These are phyloP conservation scores for Colletotrichum noveboracense DNA, from an alignment of 2,329 filamentous ascomycete genomes.

Conservation along the genomic window DNA sequence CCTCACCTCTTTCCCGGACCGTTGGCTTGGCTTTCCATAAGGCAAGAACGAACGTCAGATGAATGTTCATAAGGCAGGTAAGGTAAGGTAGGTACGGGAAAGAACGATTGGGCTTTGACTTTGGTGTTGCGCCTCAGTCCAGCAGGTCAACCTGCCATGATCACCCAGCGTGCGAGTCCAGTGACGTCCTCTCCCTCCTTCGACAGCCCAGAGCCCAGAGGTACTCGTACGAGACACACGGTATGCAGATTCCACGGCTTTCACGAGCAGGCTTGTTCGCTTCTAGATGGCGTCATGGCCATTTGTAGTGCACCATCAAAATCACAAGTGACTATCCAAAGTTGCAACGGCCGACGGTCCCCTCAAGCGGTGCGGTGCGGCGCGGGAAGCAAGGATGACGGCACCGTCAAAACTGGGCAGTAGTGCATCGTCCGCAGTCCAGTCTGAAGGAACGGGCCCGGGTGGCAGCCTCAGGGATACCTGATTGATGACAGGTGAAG, in stretches of 20 bases:
- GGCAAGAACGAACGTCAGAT: not conserved
- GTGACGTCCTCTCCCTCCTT: not conserved
- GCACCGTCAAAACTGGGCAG: constrained; percentile 9
- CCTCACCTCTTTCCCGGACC: not conserved
- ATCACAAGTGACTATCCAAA: not conserved
- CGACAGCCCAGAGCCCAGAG: not conserved
- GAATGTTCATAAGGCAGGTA: not conserved
- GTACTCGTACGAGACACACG: not conserved
- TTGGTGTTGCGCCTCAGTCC: not conserved
- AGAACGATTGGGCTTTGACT: not conserved
- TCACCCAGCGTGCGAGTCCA: not conserved
- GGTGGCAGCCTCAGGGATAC: not conserved
- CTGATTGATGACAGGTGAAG: not conserved
- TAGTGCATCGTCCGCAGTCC: not conserved
- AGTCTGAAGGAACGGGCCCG: not conserved
- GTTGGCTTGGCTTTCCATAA: not conserved
- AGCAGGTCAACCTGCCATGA: not conserved
- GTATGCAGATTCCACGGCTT: not conserved
- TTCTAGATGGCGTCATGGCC: not conserved
- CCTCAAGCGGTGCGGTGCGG: constrained; percentile 15
- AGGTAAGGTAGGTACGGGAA: not conserved
- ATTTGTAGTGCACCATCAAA: not conserved
- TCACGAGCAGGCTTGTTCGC: not conserved
- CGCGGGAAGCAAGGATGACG: constrained; percentile 21
- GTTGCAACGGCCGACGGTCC: constrained; percentile 16